Evolutionary conservation across 768 basidiomycete species (phyloP).

Genomic region (Serendipita sp.): DNA sequence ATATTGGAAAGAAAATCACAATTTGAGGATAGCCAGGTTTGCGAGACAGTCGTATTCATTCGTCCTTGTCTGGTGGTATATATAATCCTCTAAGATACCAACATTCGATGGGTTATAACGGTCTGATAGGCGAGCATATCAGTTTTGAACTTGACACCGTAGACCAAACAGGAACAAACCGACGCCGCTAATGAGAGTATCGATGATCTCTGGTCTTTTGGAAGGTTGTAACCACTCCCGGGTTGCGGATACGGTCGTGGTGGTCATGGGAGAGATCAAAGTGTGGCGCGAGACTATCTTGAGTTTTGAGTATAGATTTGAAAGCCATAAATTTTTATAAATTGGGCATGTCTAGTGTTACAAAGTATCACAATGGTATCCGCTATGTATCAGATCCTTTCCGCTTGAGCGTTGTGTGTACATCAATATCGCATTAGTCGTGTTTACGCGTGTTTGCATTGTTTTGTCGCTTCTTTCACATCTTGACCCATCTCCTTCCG

Average conservation of each 20-base stretch:
- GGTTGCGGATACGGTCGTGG: slow-evolving; percentile 19
- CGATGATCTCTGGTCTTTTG: slow-evolving; percentile 72
- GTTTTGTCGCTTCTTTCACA: slow-evolving; percentile 14
- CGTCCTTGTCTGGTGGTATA: slow-evolving; percentile 82
- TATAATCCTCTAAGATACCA: slow-evolving; percentile 85
- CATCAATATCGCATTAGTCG: background rate
- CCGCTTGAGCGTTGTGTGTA: background rate
- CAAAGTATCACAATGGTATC: background rate
- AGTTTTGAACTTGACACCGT: background rate
- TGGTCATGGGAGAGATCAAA: background rate
- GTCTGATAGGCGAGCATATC: slow-evolving; percentile 31
- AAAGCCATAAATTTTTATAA: background rate
- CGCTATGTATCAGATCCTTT: background rate
- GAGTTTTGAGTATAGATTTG: background rate
- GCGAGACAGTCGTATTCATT: slow-evolving; percentile 90
- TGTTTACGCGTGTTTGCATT: background rate
- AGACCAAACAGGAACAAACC: slow-evolving; percentile 31
- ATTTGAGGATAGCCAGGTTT: slow-evolving; percentile 85
- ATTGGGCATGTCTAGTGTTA: background rate
- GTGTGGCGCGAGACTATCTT: background rate
- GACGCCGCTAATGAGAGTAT: slow-evolving; percentile 79
- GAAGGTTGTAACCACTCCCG: slow-evolving; percentile 57
- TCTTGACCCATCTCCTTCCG: slow-evolving; percentile 32
- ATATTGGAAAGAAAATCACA: slow-evolving; percentile 31
- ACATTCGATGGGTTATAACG: slow-evolving; percentile 95